A percentile compares a stretch with the other conserved stretches of the same genome.
These are phyloP conservation scores for Silybum marianum DNA, from an alignment of 129 eudicot species.

Conservation along the genomic window DNA sequence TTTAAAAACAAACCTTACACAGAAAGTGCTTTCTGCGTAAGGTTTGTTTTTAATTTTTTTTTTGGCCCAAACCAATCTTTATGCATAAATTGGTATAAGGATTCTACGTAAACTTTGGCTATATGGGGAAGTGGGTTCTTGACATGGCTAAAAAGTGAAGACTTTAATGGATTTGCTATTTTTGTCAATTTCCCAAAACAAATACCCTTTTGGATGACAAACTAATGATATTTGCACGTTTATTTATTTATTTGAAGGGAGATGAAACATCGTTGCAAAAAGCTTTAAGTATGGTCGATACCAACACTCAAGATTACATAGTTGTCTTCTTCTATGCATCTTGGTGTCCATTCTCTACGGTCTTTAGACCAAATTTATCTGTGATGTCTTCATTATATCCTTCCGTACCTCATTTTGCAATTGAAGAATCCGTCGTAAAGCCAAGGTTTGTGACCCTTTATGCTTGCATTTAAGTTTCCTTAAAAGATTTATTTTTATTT, in stretches of 20 bases:
- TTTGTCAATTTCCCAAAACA: background rate
- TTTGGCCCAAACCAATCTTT: no score
- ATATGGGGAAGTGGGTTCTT: no score
- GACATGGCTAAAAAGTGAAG: no score
- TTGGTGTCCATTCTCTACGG: constrained; percentile 85
- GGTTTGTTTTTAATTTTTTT: no score
- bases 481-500: background rate
- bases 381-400: constrained; percentile 61
- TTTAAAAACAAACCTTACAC: no score
- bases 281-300: constrained; percentile 57
- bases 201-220: constrained; percentile 1
- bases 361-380: constrained; percentile 66
- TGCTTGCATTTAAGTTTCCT: constrained; percentile 1
- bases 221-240: constrained; percentile 18
- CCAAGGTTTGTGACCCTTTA: constrained; percentile 59
- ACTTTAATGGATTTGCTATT: no score
- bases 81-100: no score
- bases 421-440: constrained; percentile 70
- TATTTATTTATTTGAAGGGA: constrained; percentile 50
- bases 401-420: constrained; percentile 80
- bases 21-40: no score
- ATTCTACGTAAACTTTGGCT: no score
- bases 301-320: constrained; percentile 53
- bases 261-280: constrained; percentile 66
- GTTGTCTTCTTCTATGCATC: constrained; percentile 82